Evolutionary conservation across 2,329 filamentous ascomycete species (phyloP), one percentile per base, ranked within the genome.

Genomic region (Cladophialophora carrionii): DNA sequence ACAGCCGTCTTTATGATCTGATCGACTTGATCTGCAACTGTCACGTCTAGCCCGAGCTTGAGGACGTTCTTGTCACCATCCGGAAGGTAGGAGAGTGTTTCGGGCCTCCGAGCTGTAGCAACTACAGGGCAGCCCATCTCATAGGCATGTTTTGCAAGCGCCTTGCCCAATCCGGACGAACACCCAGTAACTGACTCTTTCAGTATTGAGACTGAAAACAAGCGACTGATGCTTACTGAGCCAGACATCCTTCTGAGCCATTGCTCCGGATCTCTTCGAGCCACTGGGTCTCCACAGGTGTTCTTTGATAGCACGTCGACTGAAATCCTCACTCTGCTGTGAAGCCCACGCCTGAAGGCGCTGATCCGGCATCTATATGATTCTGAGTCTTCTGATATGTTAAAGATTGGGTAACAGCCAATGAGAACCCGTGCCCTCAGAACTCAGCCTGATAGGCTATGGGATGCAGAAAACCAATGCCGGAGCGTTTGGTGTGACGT

Each of bases 21-120:
- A 17, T 72, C 70, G 3, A 83, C 78, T 22, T 72, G 76, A 0
- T 72, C 67, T 41, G 74, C 64, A 26, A 75, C 71, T 0, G 77
- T 78, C 3, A 84, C 76, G 68, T 84, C 82, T 1, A 82, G 69
- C 51, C 31, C 12, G 17, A 49, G 37, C 20, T 59, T 58, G 20
- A 59, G 22, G 26, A 60, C 57, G 10, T 41, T 60, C 12, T 46
- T 17, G n/a, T n/a, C 10, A 7, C 17, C 22, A 31, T 60, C 57
- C 24, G 57, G 57, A 37, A 60, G 57, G 24, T 60, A 60, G 20
- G 57, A 51, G n/a, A 60, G 34, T n/a, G 57, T 52, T 29, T 60
- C 57, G 20, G 46, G 46, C 32, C 51, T 52, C 26, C 57, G 57
- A 60, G 57, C 57, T 14, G 60, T 62, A 24, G 60, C 53, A 8